A percentile compares a stretch with the other conserved stretches of the same genome.
Conservation (phyloP, 164 flowering plant genomes). For the Tetracentron sinense region DNA sequence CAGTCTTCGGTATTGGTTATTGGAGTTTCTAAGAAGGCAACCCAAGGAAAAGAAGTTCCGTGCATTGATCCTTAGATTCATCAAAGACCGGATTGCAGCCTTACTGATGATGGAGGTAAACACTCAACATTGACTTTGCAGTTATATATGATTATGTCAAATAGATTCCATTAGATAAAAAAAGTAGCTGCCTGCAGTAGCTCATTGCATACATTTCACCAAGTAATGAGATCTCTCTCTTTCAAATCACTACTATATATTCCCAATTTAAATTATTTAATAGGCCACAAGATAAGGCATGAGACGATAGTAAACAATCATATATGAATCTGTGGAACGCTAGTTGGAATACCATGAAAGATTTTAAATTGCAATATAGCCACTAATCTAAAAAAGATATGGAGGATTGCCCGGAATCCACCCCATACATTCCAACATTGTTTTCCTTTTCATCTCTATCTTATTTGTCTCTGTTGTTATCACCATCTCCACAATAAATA, state of each 20-base stretch:
- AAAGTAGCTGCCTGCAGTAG: background rate
- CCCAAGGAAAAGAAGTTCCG: constrained; percentile 61
- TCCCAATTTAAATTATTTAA: background rate
- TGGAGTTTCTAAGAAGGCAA: constrained; percentile 79
- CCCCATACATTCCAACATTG: too few species aligned
- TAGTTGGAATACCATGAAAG: too few species aligned
- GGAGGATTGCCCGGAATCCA: too few species aligned
- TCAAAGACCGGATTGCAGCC: constrained; percentile 79
- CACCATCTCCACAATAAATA: too few species aligned
- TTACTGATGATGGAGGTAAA: constrained; percentile 73
- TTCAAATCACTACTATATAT: background rate
- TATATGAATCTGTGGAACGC: too few species aligned
- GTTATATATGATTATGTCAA: background rate
- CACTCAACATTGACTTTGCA: background rate
- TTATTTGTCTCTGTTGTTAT: too few species aligned
- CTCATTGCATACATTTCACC: background rate
- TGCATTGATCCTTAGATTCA: constrained; percentile 78
- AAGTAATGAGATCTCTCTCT: background rate
- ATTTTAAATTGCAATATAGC: too few species aligned
- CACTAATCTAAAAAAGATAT: too few species aligned
- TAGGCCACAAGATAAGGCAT: too few species aligned
- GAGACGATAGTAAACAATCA: too few species aligned
- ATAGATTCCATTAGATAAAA: background rate
- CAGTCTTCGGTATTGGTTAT: constrained; percentile 88
- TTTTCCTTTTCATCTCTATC: too few species aligned